These are phyloP conservation scores for Conringia planisiliqua DNA, from an alignment of 345 rosid genomes.

Conservation along the genomic window DNA sequence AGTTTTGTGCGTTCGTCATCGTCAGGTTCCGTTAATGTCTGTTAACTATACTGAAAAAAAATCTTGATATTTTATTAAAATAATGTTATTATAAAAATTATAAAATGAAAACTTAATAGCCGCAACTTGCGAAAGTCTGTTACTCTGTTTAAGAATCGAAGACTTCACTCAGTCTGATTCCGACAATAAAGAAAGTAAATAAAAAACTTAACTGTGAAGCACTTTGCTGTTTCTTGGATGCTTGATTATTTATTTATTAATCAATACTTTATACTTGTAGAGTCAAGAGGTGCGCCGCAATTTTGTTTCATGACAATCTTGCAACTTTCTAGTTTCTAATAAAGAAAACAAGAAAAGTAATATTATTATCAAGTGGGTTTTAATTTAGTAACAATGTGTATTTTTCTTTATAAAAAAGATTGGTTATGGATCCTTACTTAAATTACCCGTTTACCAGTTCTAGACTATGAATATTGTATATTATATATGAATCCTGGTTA, in stretches of 20 bases:
- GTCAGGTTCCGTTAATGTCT: conserved; percentile 27
- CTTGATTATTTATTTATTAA: neutral
- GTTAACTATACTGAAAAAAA: neutral
- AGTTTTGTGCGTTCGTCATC: conserved; percentile 18
- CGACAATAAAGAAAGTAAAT: conserved; percentile 24
- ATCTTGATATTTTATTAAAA: conserved; percentile 4
- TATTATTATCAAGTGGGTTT: neutral
- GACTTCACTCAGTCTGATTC: conserved; percentile 25
- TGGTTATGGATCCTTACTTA: neutral
- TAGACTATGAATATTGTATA: no score
- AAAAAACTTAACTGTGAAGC: conserved; percentile 25
- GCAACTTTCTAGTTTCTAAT: neutral
- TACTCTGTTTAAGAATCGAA: conserved; percentile 8
- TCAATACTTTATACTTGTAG: neutral
- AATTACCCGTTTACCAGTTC: no score
- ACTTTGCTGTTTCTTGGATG: neutral
- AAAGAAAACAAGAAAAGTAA: neutral
- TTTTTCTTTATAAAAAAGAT: neutral
- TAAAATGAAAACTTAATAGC: neutral
- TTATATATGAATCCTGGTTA: neutral
- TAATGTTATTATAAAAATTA: neutral
- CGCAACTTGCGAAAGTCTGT: conserved; percentile 34
- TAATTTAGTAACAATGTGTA: neutral
- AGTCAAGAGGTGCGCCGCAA: conserved; percentile 23
- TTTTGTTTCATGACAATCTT: conserved; percentile 14